Base-by-base conservation (phyloP, 2,329 filamentous ascomycete species). In the Epicoccum nigrum region DNA sequence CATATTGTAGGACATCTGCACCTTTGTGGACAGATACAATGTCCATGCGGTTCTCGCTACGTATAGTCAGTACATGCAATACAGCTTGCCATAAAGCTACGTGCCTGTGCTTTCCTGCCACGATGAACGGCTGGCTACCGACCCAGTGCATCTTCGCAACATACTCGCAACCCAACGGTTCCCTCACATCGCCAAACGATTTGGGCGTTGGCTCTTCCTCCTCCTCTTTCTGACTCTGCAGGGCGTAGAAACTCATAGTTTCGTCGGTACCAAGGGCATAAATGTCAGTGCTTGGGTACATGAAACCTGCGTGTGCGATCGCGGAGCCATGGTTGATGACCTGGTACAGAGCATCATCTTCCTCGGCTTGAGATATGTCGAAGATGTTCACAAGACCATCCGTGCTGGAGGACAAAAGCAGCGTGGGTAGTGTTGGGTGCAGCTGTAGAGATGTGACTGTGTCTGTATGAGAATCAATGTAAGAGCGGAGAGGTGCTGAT, bases 301-400 rank as follows among this genome's bases (percentile, higher is more conserved):
- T 76, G 74, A 92, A 92, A 4, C 85, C 87, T 12, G 89, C 86
- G 59, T 84, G 87, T 70, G 91, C 88, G 57, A 93, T 83, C 0
- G 88, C 90, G 27, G 86, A 84, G 30, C 83, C 81, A 67, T 90
- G 88, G 71, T 93, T 93, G 69, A 92, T 86, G 11, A 90, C 89
- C 72, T 91, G 88, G 51, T 88, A 78, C 16, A 92, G 77, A 1
- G 89, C 86, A 38, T 93, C 89, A 66, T 93, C 89, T 72, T 93
- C 89, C 51, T 89, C 81, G 7, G 58, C 58, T 38, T 72, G 64
- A 39, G 81, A 79, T 15, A 84, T 87, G 74, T 94, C 86, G 73
- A 88, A 90, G 37, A 93, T 77, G 65, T 89, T 92, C 63, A 93
- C 81, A 1, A 93, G 81, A 6, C 89, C 89, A 72, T 94, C 90